Base-by-base conservation (phyloP, 2,329 filamentous ascomycete genomes). In the Verticillium longisporum region DNA sequence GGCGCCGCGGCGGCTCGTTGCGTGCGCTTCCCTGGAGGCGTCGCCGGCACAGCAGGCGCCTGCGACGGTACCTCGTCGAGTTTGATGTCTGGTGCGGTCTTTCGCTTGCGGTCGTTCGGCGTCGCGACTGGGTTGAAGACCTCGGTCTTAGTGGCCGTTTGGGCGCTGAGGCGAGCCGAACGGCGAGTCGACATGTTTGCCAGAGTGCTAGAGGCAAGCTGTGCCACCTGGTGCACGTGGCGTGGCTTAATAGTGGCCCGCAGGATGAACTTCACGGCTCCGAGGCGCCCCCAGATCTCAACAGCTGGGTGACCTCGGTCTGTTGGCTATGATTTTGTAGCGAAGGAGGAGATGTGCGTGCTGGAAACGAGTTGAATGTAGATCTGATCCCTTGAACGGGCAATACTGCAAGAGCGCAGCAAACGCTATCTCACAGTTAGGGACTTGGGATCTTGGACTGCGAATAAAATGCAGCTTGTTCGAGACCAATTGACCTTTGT, bases 141-240 rank as follows among this genome's bases (percentile, higher is more conserved):
- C 60, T 68, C 65, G 4, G 4, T 59, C 31, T 31, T 34, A 64
- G 59, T 14, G 67, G 59, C 18, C 15, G 62, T 63, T 59, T 69
- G 65, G n/a, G 70, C 70, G 63, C 71, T 75, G 32, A 83, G 71
- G 45, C 80, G 77, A 11, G 77, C 73, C 2, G 76, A 78, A 26
- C 74, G 71, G 45, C 76, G 72, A 55, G 54, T 33, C 26, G 54
- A 55, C 54, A 55, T 33, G 54, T 33, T 55, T 55, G 54, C 45
- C 18, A 2, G 18, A 4, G 18, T n/a, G 1, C 11, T 26, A 18
- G 18, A 3, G 45, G 45, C 11, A 21, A 10, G n/a, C 18, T 9
- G 45, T 53, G 18, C 45, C 4, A 53, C 45, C 18, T 4, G 45
- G 11, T 3, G 45, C 10, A 18, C 45, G 45, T 11, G 45, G 18